These are phyloP conservation scores for Canna indica DNA, from an alignment of 176 grass and related monocot species.

Conservation along the genomic window DNA sequence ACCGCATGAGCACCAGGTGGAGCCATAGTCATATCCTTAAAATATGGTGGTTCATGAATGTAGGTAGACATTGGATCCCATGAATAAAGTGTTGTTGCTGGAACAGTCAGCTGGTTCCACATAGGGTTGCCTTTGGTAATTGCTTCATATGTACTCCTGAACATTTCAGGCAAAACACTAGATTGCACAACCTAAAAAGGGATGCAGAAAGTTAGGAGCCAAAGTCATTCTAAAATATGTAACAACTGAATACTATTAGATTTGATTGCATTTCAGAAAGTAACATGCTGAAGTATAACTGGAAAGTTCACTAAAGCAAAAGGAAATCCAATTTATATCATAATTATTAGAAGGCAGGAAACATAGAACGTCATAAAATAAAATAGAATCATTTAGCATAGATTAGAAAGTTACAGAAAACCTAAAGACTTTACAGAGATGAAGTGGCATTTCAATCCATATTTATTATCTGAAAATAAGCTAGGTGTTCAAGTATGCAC, in stretches of 20 bases:
- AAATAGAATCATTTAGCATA: background rate
- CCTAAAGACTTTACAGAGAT: background rate
- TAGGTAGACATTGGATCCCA: constrained; percentile 45
- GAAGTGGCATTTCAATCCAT: background rate
- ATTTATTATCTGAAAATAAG: background rate
- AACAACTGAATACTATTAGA: background rate
- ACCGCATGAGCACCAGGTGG: constrained; percentile 37
- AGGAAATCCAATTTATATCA: background rate
- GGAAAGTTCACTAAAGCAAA: background rate
- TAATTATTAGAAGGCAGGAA: background rate
- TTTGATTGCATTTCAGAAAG: background rate
- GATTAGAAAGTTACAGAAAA: background rate
- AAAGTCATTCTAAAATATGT: background rate
- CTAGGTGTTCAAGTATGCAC: constrained; percentile 24
- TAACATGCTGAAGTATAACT: background rate
- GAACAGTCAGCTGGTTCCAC: constrained; percentile 47
- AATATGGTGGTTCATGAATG: constrained; percentile 43
- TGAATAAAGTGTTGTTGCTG: constrained; percentile 27
- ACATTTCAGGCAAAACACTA: constrained; percentile 32
- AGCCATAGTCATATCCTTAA: constrained; percentile 31
- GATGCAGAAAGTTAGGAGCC: background rate
- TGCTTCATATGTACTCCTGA: constrained; percentile 33
- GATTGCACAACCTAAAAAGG: constrained; percentile 27
- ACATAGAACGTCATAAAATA: background rate
- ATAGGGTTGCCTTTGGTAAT: constrained; percentile 49